phyloP scores from a whole-genome alignment of 306 rosid species.

The Corylus heterophylla region DNA sequence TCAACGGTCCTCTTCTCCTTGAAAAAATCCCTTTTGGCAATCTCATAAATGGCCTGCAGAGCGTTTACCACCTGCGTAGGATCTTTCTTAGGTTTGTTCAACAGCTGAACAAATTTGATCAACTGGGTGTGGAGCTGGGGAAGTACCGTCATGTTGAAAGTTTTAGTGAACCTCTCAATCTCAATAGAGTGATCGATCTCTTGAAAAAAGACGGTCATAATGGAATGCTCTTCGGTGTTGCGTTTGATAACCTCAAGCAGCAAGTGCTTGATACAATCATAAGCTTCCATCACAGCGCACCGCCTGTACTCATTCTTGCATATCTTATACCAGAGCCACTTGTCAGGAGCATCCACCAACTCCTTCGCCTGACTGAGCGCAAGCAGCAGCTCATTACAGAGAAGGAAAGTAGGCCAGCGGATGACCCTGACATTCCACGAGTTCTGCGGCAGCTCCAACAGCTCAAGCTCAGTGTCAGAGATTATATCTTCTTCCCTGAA shows the following conservation, averaged over 20 bases:
- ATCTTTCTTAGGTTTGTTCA: constrained; percentile 65
- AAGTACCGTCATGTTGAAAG: constrained; percentile 72
- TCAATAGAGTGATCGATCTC: constrained; percentile 86
- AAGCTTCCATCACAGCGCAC: constrained; percentile 87
- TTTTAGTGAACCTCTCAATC: constrained; percentile 74
- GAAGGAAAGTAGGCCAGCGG: constrained; percentile 96
- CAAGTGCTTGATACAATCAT: constrained; percentile 74
- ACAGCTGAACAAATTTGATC: constrained; percentile 70
- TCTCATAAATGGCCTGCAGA: constrained; percentile 93
- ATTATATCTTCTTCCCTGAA: constrained; percentile 97
- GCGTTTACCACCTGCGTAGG: constrained; percentile 65
- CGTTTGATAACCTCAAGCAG: constrained; percentile 59
- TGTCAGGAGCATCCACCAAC: constrained; percentile 73
- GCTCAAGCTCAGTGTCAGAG: constrained; percentile 83
- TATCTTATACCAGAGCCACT: constrained; percentile 76
- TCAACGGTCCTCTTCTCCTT: constrained; percentile 64
- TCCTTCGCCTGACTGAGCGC: constrained; percentile 97
- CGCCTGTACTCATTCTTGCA: constrained; percentile 92
- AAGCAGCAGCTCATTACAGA: constrained; percentile 90
- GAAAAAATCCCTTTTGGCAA: constrained; percentile 74
- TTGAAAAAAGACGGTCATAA: constrained; percentile 73
- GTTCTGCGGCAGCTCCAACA: constrained; percentile 81
- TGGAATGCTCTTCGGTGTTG: constrained; percentile 81
- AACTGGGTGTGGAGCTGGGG: constrained; percentile 75
- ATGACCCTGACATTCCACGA: constrained; percentile 92